Conservation (phyloP, 164 flowering plant genomes). For the Stephania japonica region DNA sequence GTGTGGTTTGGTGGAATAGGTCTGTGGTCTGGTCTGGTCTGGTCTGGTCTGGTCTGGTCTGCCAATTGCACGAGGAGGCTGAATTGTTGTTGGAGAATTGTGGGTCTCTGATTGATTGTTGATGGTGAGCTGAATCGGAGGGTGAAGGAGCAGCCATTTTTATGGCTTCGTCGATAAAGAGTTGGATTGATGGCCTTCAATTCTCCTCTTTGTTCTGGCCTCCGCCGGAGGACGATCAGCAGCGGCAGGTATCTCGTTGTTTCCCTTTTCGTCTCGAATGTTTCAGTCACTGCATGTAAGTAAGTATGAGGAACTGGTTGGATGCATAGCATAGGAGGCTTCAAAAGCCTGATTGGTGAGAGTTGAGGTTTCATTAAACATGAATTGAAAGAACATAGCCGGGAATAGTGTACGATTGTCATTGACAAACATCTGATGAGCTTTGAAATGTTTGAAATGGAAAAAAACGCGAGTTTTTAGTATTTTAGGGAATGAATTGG, state of each 20-base stretch:
- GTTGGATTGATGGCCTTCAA: conserved; percentile 89
- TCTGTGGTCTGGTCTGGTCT: background rate
- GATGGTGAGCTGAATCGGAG: background rate
- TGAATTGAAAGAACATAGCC: background rate
- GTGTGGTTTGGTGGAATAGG: background rate
- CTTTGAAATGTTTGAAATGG: background rate
- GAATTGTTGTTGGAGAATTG: conserved; percentile 26
- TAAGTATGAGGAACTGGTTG: background rate
- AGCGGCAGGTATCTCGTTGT: conserved; percentile 42
- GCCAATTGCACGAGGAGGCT: background rate
- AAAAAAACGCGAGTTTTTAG: background rate
- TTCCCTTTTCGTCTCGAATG: background rate
- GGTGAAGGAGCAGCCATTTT: background rate
- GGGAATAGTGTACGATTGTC: background rate
- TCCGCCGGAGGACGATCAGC: conserved; percentile 67
- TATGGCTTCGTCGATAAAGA: conserved; percentile 58
- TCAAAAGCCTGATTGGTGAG: background rate
- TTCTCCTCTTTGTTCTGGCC: conserved; percentile 86
- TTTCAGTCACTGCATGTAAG: background rate
- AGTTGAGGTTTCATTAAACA: background rate
- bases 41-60: background rate
- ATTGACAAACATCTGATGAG: background rate
- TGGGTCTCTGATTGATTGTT: conserved; percentile 37
- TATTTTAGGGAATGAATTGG: background rate
- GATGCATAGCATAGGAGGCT: background rate